Percentiles rank a stretch among this genome's conserved stretches.
phyloP scores from a whole-genome alignment of 768 basidiomycete genomes.

The Cystofilobasidium bisporidii region DNA sequence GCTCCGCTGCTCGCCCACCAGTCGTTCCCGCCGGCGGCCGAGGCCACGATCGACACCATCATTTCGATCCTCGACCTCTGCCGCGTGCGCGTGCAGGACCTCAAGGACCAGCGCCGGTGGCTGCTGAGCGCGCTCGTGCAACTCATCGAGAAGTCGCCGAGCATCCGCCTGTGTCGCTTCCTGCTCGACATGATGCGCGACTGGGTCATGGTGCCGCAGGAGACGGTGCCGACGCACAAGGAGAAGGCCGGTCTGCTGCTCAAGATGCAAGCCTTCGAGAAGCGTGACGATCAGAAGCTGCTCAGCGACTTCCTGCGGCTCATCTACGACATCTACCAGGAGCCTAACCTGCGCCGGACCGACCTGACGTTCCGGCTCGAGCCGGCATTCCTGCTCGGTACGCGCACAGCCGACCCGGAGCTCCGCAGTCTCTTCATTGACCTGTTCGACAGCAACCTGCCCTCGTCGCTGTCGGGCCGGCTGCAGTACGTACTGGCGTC shows the following conservation, averaged over 20 bases:
- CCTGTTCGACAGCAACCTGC: constrained; percentile 77
- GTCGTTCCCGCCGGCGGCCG: constrained; percentile 45
- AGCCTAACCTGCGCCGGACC: constrained; percentile 71
- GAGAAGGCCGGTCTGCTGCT: constrained; percentile 84
- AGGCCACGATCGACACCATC: constrained; percentile 52
- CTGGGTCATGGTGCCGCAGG: constrained; percentile 80
- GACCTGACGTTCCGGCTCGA: constrained; percentile 90
- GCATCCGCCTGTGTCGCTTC: constrained; percentile 62
- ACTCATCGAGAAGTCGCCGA: constrained; percentile 84
- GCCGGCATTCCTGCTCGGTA: constrained; percentile 83
- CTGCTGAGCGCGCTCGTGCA: constrained; percentile 66
- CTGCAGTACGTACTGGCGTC: constrained; percentile 82
- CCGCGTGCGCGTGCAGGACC: constrained; percentile 63
- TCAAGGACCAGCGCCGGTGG: constrained; percentile 77
- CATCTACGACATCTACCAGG: constrained; percentile 88
- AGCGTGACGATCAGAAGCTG: constrained; percentile 42
- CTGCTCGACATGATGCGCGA: constrained; percentile 74
- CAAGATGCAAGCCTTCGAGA: constrained; percentile 76
- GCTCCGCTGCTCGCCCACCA: constrained; percentile 21
- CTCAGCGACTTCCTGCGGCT: constrained; percentile 77
- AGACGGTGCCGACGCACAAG: constrained; percentile 77
- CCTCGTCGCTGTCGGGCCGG: constrained; percentile 67
- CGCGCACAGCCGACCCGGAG: constrained; percentile 65
- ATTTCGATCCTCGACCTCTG: constrained; percentile 74
- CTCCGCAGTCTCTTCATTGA: constrained; percentile 81